Evolutionary conservation across 1,284 basidiomycete genomes (phyloP).

Genomic region (Leccinum griseonigrum): DNA sequence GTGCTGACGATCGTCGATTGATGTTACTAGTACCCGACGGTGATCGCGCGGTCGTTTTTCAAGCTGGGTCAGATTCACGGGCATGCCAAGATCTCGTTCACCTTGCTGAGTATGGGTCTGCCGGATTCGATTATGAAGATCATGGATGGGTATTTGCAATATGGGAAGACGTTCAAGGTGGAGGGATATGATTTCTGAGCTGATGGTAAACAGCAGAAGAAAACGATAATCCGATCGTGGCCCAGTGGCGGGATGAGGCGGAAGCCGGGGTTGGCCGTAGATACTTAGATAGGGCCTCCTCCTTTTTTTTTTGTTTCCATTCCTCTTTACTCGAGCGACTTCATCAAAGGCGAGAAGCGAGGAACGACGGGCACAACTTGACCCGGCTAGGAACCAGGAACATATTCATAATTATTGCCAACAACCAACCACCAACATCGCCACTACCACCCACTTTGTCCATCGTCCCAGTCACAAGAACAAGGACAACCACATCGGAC

Average conservation of each 20-base stretch:
- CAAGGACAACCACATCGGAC: not conserved
- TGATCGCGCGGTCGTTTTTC: conserved; percentile 88
- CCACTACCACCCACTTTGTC: not conserved
- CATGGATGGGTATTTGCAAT: conserved; percentile 81
- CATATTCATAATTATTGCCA: not conserved
- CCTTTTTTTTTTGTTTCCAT: too few species aligned
- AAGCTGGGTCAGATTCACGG: conserved; percentile 94
- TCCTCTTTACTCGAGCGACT: too few species aligned
- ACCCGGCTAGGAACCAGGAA: not conserved
- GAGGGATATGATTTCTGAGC: conserved; percentile 69
- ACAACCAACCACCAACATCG: not conserved
- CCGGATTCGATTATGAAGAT: conserved; percentile 83
- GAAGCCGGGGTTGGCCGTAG: too few species aligned
- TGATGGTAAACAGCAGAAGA: too few species aligned
- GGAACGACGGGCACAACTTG: not conserved
- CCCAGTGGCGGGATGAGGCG: conserved; percentile 3
- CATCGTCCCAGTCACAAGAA: not conserved
- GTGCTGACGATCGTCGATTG: not conserved
- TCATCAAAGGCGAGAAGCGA: too few species aligned
- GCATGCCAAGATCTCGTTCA: conserved; percentile 91
- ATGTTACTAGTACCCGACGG: conserved; percentile 74
- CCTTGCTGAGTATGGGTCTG: conserved; percentile 89
- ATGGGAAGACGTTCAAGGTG: conserved; percentile 79
- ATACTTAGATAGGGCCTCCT: too few species aligned
- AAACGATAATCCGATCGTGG: not conserved